Base-by-base conservation (phyloP, 805 yeast species). In the Blastobotrys peoriensis region DNA sequence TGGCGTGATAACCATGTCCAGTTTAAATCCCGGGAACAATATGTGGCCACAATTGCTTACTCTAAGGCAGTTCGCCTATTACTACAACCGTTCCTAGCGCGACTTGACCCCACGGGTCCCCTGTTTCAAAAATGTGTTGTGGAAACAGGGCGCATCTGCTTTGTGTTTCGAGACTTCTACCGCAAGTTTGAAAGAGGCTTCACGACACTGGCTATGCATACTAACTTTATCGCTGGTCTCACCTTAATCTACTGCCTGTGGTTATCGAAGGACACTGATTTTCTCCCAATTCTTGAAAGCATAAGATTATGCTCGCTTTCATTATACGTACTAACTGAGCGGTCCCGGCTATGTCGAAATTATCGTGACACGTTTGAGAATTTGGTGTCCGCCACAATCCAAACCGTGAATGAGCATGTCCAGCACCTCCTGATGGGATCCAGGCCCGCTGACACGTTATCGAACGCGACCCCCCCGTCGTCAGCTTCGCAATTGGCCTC, bases 101-200 rank as follows among this genome's bases (percentile, higher is more conserved):
- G 78, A 4, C 60, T 80, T 53, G 77, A 76, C 46, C 84, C 85
- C 3, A 76, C 74, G 54, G 80, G 78, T 57, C 66, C 75, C 38
- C 61, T 80, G 23, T 79, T 80, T 57, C 68, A 73, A 42, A 83
- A 79, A 59, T 80, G 86, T 58, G 85, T 79, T 56, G 81, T 81
- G 2, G 84, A 83, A 19, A 83, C 85, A 1, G 86, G 85, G 21
- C 82, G 78, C 57, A 75, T 80, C 33, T 79, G 85, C 55, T 83
- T 76, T 51, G 65, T 79, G 20, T 76, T 78, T 57, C 77, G 79
- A 50, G 78, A 74, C 10, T 79, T 77, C 57, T 83, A 78, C 59
- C 79, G 78, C 54, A 76, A 73, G 52, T 77, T 83, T 0, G 76
- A 75, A 1, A 66, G 68, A 43, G 85, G 85, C 2, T 83, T 78